Conservation (phyloP, 2,329 filamentous ascomycete species). For the Neonectria punicea region DNA sequence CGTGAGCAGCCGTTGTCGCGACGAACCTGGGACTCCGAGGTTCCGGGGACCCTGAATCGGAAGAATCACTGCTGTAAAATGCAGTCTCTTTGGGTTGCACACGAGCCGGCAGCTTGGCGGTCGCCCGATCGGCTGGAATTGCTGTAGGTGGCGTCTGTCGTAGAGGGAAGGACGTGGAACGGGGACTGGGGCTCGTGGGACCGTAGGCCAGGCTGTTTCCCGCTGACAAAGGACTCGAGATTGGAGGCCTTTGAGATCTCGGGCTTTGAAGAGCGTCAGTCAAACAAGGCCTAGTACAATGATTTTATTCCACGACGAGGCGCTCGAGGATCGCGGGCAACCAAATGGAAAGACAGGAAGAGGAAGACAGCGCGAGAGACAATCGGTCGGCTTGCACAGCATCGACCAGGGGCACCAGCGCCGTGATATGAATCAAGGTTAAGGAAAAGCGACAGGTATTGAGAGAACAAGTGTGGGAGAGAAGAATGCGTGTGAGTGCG, state of each 20-base stretch:
- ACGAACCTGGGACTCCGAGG: constrained; percentile 48
- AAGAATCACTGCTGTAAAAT: constrained; percentile 52
- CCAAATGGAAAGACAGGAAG: constrained; percentile 31
- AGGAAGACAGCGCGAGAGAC: constrained; percentile 32
- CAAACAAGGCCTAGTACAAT: constrained; percentile 22
- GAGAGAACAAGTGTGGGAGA: constrained; percentile 36
- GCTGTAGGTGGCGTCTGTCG: constrained; percentile 43
- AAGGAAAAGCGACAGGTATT: constrained; percentile 23
- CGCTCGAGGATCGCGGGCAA: constrained; percentile 29
- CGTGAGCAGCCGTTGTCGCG: constrained; percentile 10
- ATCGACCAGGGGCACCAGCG: constrained; percentile 28
- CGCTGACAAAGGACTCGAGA: constrained; percentile 62
- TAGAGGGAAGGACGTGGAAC: constrained; percentile 34
- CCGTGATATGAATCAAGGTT: constrained; percentile 22
- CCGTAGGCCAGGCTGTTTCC: constrained; percentile 56
- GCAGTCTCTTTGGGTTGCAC: constrained; percentile 41
- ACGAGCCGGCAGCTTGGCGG: constrained; percentile 22
- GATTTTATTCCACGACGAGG: constrained; percentile 42
- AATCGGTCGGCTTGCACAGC: constrained; percentile 40
- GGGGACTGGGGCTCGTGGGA: constrained; percentile 55
- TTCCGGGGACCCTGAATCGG: constrained; percentile 48
- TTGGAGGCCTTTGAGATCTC: constrained; percentile 60
- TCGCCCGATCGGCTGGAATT: constrained; percentile 30
- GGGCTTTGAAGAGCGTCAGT: constrained; percentile 38
- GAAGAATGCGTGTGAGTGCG: constrained; percentile 39